Percentiles rank a stretch among this genome's conserved stretches.
phyloP scores from a whole-genome alignment of 2,329 filamentous ascomycete species.

The Botrytis byssoidea region DNA sequence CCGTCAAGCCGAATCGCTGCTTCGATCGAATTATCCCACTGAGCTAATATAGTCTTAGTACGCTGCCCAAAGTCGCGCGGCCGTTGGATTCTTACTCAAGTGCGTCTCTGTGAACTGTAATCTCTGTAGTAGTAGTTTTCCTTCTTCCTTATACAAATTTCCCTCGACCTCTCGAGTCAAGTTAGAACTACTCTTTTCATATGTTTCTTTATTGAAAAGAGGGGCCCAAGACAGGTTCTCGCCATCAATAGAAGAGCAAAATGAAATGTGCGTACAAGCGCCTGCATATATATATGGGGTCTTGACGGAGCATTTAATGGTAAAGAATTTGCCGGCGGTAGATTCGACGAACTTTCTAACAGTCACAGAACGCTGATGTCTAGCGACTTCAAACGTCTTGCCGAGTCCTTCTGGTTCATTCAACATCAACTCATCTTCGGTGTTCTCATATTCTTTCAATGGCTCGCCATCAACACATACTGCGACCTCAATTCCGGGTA shows the following conservation, averaged over 20 bases:
- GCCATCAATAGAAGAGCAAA: neutral
- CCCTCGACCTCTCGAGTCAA: neutral
- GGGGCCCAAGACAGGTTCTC: neutral
- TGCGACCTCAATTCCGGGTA: neutral
- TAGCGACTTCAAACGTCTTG: neutral
- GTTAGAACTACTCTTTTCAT: neutral
- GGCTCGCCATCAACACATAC: neutral
- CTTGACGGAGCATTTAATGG: neutral
- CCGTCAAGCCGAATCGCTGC: neutral
- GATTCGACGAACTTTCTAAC: conserved; percentile 6
- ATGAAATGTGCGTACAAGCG: neutral
- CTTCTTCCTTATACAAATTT: neutral
- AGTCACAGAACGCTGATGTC: neutral
- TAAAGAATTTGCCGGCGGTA: neutral
- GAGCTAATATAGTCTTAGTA: neutral
- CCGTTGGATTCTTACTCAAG: neutral
- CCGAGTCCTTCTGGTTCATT: neutral
- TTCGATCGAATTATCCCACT: neutral
- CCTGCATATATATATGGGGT: neutral
- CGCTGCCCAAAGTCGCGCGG: neutral
- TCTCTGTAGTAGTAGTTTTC: neutral
- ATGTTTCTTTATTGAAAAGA: neutral
- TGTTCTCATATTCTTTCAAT: neutral
- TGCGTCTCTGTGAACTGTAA: neutral
- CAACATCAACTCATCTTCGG: neutral